Conservation (phyloP, 23 red algal species). For the Rhodosorus marinus region DNA sequence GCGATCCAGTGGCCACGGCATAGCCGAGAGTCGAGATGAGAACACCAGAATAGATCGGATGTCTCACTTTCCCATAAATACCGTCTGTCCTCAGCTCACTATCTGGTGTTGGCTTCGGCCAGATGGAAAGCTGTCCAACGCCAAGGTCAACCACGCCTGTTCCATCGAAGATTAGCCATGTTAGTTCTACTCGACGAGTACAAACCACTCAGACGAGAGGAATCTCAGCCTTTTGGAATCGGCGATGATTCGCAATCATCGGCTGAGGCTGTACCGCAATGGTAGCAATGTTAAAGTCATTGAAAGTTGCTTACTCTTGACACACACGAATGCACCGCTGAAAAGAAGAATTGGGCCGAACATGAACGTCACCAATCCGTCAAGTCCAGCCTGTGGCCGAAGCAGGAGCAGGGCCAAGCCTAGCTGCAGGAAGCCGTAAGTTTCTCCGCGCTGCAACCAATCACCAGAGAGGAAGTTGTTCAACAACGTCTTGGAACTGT, state of each 20-base stretch:
- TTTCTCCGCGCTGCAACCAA: slow-evolving; percentile 79
- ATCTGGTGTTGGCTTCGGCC: slow-evolving; percentile 50
- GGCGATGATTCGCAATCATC: no score
- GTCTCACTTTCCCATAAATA: slow-evolving; percentile 65
- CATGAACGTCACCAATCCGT: slow-evolving; percentile 46
- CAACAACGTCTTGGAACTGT: slow-evolving; percentile 20
- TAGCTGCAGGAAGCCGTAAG: slow-evolving; percentile 64
- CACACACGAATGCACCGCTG: slow-evolving; percentile 29
- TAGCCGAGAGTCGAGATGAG: slow-evolving; percentile 51
- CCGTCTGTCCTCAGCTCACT: slow-evolving; percentile 43
- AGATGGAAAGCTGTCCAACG: slow-evolving; percentile 50
- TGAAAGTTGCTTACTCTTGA: no score
- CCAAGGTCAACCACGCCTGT: slow-evolving; percentile 67
- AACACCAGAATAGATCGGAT: slow-evolving; percentile 82
- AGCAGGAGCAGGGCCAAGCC: slow-evolving; percentile 53
- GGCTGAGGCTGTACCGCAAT: no score
- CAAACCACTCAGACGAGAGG: no score
- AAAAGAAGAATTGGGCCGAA: slow-evolving; percentile 48
- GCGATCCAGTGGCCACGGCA: slow-evolving; percentile 26
- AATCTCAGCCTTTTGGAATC: no score
- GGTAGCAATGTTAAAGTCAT: background rate
- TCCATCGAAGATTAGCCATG: no score
- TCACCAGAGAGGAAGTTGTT: slow-evolving; percentile 89
- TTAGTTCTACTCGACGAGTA: no score
- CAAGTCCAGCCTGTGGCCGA: slow-evolving; percentile 23